Evolutionary conservation across 768 basidiomycete species (phyloP), one percentile per base, ranked within the genome.

Genomic region (Boletus eberwhitei): DNA sequence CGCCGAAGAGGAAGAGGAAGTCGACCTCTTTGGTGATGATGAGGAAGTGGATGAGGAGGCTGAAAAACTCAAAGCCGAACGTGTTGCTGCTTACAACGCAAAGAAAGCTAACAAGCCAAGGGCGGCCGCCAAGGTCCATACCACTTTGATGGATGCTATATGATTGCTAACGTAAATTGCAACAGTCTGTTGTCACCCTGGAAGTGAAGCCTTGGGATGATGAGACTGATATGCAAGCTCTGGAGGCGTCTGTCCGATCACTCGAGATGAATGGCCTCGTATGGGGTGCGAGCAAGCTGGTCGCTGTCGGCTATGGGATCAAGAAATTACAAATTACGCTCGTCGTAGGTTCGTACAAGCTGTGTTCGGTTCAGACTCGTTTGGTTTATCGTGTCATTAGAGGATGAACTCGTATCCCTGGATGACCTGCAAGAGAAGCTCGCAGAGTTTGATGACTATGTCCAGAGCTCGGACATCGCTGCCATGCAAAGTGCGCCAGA

Each of bases 161-260:
- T 53, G 53, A 42, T 41, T 42, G 24, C 61, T 59, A n/a, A 54
- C 57, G 54, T 53, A 12, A 45, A 53, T 35, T 16, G n/a, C n/a
- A 16, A 55, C 72, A 98, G 93, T 98, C 97, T 62, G 86, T 99
- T 58, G 97, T 99, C 48, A 99, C 96, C 44, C 77, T 98, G 63
- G 96, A 98, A 63, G 94, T 99, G 59, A 99, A 99, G 77, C 95
- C 96, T 38, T 97, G 94, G 96, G 96, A 98, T 71, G 96, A 98
- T 69, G 94, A 97, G 78, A 99, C 97, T 48, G 93, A 98, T 74
- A 95, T 99, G 95, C 80, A 68, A 41, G 89, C 77, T 48, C 79
- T 98, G 63, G 96, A 98, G 74, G 73, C 78, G 16, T 66, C 81
- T 39, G 96, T 98, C 51, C 86, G 97, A 56, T 85, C 91, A 21